Base-by-base conservation (phyloP, 176 grass and related monocot genomes). In the Canna indica region DNA sequence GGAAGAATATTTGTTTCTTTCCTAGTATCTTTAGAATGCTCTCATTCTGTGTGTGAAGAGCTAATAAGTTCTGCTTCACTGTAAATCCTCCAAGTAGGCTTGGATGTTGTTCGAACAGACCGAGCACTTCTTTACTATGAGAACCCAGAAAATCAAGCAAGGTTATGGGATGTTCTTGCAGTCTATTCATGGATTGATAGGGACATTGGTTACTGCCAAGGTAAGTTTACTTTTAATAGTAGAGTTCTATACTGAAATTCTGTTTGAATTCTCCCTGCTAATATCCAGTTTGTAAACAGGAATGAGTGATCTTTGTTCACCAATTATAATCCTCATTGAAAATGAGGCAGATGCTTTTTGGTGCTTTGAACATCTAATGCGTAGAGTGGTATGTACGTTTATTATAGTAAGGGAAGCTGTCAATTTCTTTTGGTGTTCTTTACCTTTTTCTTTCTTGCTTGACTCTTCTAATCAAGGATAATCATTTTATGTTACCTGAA, bases 301-400 rank as follows among this genome's bases (percentile, higher is more conserved):
- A 80, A 97, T 97, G 93, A 92, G 88, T 73, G 93, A 97, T 85
- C 83, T 97, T 83, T 92, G 88, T 81, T 97, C 93, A 72, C 93
- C 88, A 69, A 92, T 97, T 79, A 83, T 89, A 36, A 81, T 97
- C 46, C 66, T 97, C 76, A 24, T 97, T 72, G 93, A 97, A 81
- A 88, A 97, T 74, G 93, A 97, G 85, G 93, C 93, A 35, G 86
- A 97, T 81, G 93, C 88, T 42, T 97, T 97, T 86, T 97, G 93
- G 93, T 97, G 93, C 81, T 97, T 97, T 81, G 88, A 97, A 77
- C 88, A 79, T 66, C 86, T 97, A 32, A 97, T 92, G 93, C 93
- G 93, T 32, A 97, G 89, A 80, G 73, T 97, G 86, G 93, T 97
- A 82, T 76, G 44, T 47, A 62, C 24, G 22, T 39, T 67, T 64